These are phyloP conservation scores for Magnaporthiopsis incrustans DNA, from an alignment of 2,329 filamentous ascomycete genomes.

Conservation along the genomic window DNA sequence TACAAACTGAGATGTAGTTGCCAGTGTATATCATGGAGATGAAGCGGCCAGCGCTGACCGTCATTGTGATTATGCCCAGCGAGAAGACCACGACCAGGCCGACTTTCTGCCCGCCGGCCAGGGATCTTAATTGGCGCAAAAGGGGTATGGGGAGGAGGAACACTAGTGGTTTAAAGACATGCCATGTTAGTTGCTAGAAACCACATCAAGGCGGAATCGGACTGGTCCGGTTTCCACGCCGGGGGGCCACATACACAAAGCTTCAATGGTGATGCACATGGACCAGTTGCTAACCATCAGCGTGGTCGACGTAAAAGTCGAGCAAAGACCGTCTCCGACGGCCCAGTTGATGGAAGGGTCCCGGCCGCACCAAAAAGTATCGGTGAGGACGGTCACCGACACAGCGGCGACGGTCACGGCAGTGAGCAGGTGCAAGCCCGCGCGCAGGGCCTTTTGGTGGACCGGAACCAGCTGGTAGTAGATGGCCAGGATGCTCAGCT, in stretches of 20 bases:
- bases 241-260: background rate
- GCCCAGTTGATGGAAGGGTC: background rate
- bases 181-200: too few relatives aligned
- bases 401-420: background rate
- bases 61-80: background rate
- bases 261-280: background rate
- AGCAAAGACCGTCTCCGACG: background rate
- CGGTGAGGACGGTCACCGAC: background rate
- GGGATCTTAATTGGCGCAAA: background rate
- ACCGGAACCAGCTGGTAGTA: background rate
- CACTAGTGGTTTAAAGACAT: background rate
- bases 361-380: background rate
- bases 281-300: background rate
- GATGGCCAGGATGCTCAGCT: background rate
- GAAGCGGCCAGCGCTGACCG: background rate
- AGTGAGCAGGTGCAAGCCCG: background rate
- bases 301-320: background rate
- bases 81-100: background rate
- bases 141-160: background rate
- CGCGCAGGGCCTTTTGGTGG: background rate
- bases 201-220: too few relatives aligned
- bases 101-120: background rate
- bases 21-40: background rate
- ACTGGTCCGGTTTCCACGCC: too few relatives aligned
- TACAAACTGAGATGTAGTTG: background rate